Base-by-base conservation (phyloP, 441 rosid genomes). In the Aquilaria agallochum region DNA sequence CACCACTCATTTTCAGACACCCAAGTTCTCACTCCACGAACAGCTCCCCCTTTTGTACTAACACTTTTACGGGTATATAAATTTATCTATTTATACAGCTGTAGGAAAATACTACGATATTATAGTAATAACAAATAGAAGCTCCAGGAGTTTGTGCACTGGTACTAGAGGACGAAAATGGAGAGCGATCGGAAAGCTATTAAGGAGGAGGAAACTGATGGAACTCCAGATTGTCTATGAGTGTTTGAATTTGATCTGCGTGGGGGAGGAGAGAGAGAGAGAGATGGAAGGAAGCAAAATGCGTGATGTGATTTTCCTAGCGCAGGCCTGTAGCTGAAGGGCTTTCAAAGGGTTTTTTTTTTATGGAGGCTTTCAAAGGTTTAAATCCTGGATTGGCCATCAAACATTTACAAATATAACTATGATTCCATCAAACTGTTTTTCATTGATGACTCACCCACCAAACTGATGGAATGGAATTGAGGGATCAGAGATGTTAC, bases 1-100 rank as follows among this genome's bases (percentile, higher is more conserved):
- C 78, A 56, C 91, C 79, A 71, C 85, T 88, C 96, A 88, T 86
- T 83, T 77, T 82, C 74, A 50, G 71, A 31, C 42, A 7, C 63
- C 63, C 50, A 72, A 59, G 55, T 59, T 68, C 61, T 62, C 78
- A 40, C 66, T 27, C 52, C 40, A 45, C 63, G 20, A 50, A 49
- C 50, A 55, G n/a, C 40, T 9, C 45, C 51, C 11, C 57, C 50
- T 56, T 56, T 30, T 56, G 61, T 65, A 13, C 13, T 36, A 56
- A 4, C n/a, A 50, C 33, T 53, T 14, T 53, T 11, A 36, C 8
- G 32, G 27, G 31, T 53, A 53, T 9, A 53, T 27, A 53, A 4
- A 27, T 53, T 9, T 50, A 51, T 51, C 11, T 51, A 15, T 51
- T 2, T n/a, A n/a, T 51, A 6, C 45, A 40, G 45, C 45, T 40